Evolutionary conservation across 1,284 basidiomycete species (phyloP).

Genomic region (Fistulina hepatica): DNA sequence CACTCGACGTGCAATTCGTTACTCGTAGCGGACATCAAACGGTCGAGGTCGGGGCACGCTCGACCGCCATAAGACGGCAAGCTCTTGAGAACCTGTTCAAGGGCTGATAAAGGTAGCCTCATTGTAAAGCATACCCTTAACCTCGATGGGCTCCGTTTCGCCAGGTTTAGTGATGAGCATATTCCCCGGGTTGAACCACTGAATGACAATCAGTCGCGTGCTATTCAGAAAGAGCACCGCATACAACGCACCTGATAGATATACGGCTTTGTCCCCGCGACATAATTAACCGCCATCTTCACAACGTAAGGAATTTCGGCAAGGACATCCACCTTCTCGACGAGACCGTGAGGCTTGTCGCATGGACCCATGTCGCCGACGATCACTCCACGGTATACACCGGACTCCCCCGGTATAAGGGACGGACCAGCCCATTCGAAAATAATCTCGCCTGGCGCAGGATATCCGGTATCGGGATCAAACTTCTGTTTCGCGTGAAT

Average conservation of each 20-base stretch:
- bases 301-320: conserved; percentile 92
- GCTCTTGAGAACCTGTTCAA: too few relatives aligned
- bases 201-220: conserved; percentile 9
- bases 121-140: conserved; percentile 71
- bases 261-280: conserved; percentile 85
- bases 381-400: conserved; percentile 44
- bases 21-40: too few relatives aligned
- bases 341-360: conserved; percentile 59
- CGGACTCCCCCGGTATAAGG: conserved; percentile 40
- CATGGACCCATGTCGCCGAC: conserved; percentile 47
- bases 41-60: too few relatives aligned
- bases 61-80: too few relatives aligned
- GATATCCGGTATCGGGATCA: conserved; percentile 77
- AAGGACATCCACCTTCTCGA: conserved; percentile 95
- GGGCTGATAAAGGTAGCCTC: conserved; percentile 92
- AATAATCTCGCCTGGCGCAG: conserved; percentile 58
- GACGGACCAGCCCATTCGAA: conserved; percentile 77
- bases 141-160: conserved; percentile 32
- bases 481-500: conserved; percentile 52
- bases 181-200: conserved; percentile 78
- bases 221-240: conserved; percentile 5
- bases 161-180: conserved; percentile 61
- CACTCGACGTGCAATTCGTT: too few relatives aligned
- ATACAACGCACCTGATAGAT: conserved; percentile 69
- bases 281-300: conserved; percentile 83